These are phyloP conservation scores for Lolium rigidum DNA, from an alignment of 176 grass and related monocot species.

Conservation along the genomic window DNA sequence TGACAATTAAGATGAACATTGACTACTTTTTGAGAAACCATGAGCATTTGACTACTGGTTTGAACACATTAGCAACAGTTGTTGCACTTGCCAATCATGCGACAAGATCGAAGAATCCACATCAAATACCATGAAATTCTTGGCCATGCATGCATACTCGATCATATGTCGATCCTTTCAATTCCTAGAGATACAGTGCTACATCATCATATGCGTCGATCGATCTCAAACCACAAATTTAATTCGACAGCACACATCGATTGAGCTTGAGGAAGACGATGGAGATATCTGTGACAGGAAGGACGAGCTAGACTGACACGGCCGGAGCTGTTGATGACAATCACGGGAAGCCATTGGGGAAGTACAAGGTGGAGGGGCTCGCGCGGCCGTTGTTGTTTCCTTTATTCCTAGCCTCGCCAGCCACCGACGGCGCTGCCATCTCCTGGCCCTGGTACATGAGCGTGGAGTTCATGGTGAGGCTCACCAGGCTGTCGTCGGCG, in stretches of 20 bases:
- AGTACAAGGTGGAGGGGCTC: conserved; percentile 68
- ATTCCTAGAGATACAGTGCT: conserved; percentile 33
- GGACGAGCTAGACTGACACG: not conserved
- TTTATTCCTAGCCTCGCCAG: conserved; percentile 54
- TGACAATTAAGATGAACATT: conserved; percentile 36
- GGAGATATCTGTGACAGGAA: not conserved
- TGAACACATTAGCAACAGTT: conserved; percentile 43
- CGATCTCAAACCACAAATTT: not conserved
- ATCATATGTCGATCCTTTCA: conserved; percentile 16
- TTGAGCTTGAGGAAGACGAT: not conserved
- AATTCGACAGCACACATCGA: not conserved
- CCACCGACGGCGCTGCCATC: conserved; percentile 46
- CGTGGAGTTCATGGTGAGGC: conserved; percentile 84
- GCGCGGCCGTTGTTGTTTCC: conserved; percentile 45
- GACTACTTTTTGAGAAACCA: conserved; percentile 3
- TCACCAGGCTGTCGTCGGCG: conserved; percentile 82
- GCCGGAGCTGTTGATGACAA: not conserved
- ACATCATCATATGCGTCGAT: not conserved
- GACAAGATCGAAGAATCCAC: conserved; percentile 38
- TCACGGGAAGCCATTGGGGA: conserved; percentile 73
- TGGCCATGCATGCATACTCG: conserved; percentile 14
- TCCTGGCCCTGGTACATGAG: conserved; percentile 78
- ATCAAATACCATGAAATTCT: conserved; percentile 45
- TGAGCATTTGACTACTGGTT: conserved; percentile 20
- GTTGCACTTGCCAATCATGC: conserved; percentile 15